phyloP scores from a whole-genome alignment of 2,329 filamentous ascomycete species.

The Ceratocystis smalleyi region DNA sequence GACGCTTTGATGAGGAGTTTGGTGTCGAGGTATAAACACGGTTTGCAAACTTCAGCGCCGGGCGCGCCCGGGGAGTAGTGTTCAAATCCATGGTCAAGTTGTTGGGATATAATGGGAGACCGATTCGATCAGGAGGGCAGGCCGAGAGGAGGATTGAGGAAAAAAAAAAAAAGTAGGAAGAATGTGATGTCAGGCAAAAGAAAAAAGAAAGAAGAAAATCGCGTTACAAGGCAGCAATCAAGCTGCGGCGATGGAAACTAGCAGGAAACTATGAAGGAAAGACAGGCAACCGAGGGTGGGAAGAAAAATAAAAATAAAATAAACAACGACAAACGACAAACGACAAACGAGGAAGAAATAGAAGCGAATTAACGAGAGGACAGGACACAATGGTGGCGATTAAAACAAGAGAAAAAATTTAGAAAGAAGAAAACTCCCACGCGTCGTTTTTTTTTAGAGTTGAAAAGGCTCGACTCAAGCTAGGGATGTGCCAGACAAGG shows the following conservation, averaged over 20 bases:
- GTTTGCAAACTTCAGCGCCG: conserved; percentile 31
- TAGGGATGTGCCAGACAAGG: conserved; percentile 6
- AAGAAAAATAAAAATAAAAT: neutral
- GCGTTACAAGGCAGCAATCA: conserved; percentile 8
- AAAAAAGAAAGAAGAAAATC: neutral
- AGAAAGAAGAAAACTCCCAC: conserved; percentile 6
- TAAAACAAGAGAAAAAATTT: neutral
- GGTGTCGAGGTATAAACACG: conserved; percentile 25
- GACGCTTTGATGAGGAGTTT: conserved; percentile 20
- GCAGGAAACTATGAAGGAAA: conserved; percentile 8
- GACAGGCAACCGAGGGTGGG: neutral
- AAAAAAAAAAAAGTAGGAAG: neutral
- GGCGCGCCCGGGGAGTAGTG: conserved; percentile 22
- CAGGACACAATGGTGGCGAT: conserved; percentile 8
- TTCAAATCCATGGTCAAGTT: conserved; percentile 10
- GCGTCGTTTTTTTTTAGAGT: conserved; percentile 10
- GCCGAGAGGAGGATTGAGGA: neutral
- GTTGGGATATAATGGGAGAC: neutral
- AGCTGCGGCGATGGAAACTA: conserved; percentile 2
- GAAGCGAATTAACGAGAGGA: conserved; percentile 8
- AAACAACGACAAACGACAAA: no score
- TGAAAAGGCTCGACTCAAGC: neutral
- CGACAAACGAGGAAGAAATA: conserved; percentile 5
- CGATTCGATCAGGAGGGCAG: neutral
- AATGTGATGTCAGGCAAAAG: neutral